A percentile compares a stretch with the other conserved stretches of the same genome.
Conservation (phyloP, 2,329 filamentous ascomycete species). For the Cytospora schulzeri region DNA sequence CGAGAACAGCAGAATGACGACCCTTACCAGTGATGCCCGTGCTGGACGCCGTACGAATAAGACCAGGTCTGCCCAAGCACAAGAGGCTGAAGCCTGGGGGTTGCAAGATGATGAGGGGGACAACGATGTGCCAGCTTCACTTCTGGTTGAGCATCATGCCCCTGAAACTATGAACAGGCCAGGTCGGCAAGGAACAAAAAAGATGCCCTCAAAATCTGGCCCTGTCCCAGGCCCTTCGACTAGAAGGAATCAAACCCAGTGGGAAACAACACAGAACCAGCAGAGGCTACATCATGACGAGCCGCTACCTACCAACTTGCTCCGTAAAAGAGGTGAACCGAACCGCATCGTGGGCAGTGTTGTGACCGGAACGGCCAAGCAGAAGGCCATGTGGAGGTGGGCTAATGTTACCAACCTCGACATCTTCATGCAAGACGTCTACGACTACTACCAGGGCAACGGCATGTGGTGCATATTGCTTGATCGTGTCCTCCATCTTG, state of each 20-base stretch:
- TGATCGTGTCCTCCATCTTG: conserved; percentile 68
- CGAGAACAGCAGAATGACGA: conserved; percentile 50
- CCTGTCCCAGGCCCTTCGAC: conserved; percentile 46
- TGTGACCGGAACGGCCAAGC: conserved; percentile 51
- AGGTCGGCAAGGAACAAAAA: conserved; percentile 30
- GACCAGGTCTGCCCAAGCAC: conserved; percentile 1
- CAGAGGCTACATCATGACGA: conserved; percentile 52
- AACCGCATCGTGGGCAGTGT: conserved; percentile 34
- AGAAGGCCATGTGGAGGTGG: conserved; percentile 90
- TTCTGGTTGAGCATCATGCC: conserved; percentile 60
- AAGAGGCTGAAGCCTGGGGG: conserved; percentile 31
- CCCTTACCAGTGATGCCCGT: conserved; percentile 28
- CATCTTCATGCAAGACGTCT: conserved; percentile 81
- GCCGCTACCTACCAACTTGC: conserved; percentile 29
- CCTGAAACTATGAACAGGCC: conserved; percentile 27
- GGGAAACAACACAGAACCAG: conserved; percentile 56
- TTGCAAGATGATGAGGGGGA: conserved; percentile 52
- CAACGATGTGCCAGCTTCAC: conserved; percentile 65
- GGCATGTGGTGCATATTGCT: conserved; percentile 85
- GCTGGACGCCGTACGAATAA: conserved; percentile 28
- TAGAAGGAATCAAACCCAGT: conserved; percentile 51
- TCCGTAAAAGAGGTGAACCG: conserved; percentile 34
- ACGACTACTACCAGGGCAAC: conserved; percentile 81
- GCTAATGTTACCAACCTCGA: conserved; percentile 89
- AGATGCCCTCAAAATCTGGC: conserved; percentile 31